These are phyloP conservation scores for Fusarium torulosum DNA, from an alignment of 2,329 filamentous ascomycete genomes.

Conservation along the genomic window DNA sequence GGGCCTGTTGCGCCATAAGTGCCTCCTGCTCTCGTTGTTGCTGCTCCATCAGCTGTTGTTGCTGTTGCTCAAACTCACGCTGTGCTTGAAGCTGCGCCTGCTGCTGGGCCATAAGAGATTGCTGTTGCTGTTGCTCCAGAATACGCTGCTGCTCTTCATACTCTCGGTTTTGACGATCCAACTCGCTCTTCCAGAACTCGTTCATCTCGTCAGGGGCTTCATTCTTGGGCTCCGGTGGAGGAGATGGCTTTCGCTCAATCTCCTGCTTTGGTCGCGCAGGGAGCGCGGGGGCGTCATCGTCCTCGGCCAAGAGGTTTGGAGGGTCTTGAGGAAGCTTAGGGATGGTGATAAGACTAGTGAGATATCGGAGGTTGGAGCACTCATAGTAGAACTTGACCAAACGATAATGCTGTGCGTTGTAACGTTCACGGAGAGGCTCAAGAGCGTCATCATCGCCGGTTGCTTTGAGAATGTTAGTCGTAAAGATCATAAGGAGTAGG, in stretches of 20 bases:
- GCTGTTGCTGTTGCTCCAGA: slow-evolving; percentile 87
- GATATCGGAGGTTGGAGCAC: slow-evolving; percentile 95
- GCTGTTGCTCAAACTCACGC: slow-evolving; percentile 96
- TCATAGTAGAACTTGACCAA: slow-evolving; percentile 99
- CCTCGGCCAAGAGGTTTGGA: slow-evolving; percentile 87
- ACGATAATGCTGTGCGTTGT: slow-evolving; percentile 96
- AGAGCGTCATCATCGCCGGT: slow-evolving; percentile 95
- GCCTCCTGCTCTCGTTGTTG: slow-evolving; percentile 92
- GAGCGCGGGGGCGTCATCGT: slow-evolving; percentile 84
- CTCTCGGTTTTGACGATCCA: slow-evolving; percentile 90
- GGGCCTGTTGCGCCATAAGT: slow-evolving; percentile 86
- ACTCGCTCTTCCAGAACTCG: slow-evolving; percentile 97
- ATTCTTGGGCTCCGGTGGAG: slow-evolving; percentile 73
- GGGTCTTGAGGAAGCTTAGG: slow-evolving; percentile 96
- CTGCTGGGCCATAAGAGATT: slow-evolving; percentile 84
- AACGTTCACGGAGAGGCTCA: slow-evolving; percentile 86
- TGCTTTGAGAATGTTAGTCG: slow-evolving; percentile 61
- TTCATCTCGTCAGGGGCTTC: slow-evolving; percentile 95
- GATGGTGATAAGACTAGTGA: slow-evolving; percentile 95
- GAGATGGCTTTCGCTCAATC: slow-evolving; percentile 76
- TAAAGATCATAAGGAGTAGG: slow-evolving; percentile 6
- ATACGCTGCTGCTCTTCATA: slow-evolving; percentile 95
- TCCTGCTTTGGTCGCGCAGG: slow-evolving; percentile 84
- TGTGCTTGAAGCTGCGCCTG: slow-evolving; percentile 87
- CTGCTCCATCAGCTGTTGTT: slow-evolving; percentile 87